Percentiles rank a stretch among this genome's conserved stretches.
phyloP scores from a whole-genome alignment of 257 asterid species.

The Nicotiana undulata region DNA sequence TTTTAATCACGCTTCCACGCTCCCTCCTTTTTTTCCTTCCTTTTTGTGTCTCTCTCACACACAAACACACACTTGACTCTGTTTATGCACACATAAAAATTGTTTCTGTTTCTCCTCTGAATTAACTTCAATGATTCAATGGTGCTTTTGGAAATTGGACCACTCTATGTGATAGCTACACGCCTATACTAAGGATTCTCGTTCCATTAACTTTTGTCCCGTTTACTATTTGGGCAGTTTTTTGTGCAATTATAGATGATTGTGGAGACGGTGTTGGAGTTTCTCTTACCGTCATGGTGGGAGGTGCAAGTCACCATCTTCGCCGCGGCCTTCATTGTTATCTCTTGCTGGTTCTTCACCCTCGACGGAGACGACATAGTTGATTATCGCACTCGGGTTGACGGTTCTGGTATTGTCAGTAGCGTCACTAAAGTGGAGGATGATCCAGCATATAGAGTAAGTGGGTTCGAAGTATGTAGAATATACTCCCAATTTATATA shows the following conservation, averaged over 20 bases:
- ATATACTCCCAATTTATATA: no score
- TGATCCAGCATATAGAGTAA: background rate
- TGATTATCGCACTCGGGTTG: conserved; percentile 28
- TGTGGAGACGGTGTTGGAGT: conserved; percentile 38
- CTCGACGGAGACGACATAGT: conserved; percentile 26
- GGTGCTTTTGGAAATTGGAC: background rate
- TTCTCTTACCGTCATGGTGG: conserved; percentile 79
- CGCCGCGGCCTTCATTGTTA: conserved; percentile 56
- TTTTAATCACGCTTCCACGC: background rate
- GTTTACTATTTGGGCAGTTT: background rate
- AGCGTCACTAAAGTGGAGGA: conserved; percentile 16
- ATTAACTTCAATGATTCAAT: background rate
- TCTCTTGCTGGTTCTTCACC: conserved; percentile 49
- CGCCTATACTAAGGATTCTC: background rate
- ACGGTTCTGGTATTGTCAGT: conserved; percentile 21
- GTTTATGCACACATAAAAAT: background rate
- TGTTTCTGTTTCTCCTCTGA: background rate
- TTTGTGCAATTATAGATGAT: conserved; percentile 17
- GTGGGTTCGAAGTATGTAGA: background rate
- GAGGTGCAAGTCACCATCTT: conserved; percentile 71
- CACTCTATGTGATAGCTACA: background rate
- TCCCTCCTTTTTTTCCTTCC: background rate
- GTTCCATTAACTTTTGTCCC: background rate
- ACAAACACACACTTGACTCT: background rate
- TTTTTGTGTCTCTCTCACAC: background rate